Conservation (phyloP, 257 asterid genomes). For the Echites panduratus region DNA sequence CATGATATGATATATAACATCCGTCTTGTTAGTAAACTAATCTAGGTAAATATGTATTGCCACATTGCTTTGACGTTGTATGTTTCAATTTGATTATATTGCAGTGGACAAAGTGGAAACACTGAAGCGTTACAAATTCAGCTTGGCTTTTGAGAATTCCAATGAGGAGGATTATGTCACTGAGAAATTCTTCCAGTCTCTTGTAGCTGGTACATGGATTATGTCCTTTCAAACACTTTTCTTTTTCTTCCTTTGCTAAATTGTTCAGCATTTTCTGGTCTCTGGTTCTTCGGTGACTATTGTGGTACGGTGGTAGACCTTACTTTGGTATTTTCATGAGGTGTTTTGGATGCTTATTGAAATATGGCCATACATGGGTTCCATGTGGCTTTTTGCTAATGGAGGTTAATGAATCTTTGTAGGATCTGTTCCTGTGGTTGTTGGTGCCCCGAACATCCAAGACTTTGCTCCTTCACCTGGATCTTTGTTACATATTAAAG, state of each 20-base stretch:
- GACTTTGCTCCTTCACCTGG: conserved; percentile 79
- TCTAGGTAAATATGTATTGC: neutral
- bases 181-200: conserved; percentile 89
- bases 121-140: conserved; percentile 72
- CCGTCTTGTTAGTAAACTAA: neutral
- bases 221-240: neutral
- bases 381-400: conserved; percentile 19
- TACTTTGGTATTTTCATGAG: neutral
- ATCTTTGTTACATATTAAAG: conserved; percentile 74
- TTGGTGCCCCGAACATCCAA: conserved; percentile 93
- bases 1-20: neutral
- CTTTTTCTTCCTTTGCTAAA: neutral
- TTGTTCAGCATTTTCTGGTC: conserved; percentile 3
- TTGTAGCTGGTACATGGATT: conserved; percentile 74
- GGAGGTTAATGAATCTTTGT: conserved; percentile 14
- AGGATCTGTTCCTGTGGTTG: conserved; percentile 88
- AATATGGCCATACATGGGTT: neutral
- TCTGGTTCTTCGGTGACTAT: neutral
- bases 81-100: conserved; percentile 18
- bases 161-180: conserved; percentile 97
- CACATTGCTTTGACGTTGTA: neutral
- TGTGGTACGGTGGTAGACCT: neutral
- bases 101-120: conserved; percentile 88
- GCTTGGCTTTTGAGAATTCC: conserved; percentile 98
- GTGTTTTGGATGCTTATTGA: neutral